These are phyloP conservation scores for Aureobasidium sp. DNA, from an alignment of 2,329 filamentous ascomycete genomes.

Conservation along the genomic window DNA sequence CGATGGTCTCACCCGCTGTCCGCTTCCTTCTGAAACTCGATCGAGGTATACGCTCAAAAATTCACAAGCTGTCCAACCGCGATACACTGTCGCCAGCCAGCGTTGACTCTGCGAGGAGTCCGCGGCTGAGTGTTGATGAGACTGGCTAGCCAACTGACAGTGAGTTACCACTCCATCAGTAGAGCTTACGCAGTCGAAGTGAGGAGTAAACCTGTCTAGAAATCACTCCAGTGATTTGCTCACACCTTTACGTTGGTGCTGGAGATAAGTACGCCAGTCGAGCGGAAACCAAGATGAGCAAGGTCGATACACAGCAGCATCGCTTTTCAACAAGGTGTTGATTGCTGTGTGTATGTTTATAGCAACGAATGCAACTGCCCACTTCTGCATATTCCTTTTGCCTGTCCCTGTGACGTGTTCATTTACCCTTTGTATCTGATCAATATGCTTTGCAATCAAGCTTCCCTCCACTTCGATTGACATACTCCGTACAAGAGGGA, in stretches of 20 bases:
- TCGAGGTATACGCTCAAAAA: neutral
- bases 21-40: neutral
- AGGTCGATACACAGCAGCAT: neutral
- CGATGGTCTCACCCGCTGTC: neutral
- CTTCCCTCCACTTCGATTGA: too few species aligned
- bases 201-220: conserved; percentile 6
- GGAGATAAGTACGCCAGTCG: conserved; percentile 6
- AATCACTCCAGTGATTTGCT: conserved; percentile 5
- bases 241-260: conserved; percentile 9
- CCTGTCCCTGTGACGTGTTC: neutral
- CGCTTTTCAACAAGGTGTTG: neutral
- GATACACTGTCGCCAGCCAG: neutral
- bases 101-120: neutral
- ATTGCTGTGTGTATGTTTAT: neutral
- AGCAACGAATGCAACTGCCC: neutral
- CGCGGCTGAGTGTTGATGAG: conserved; percentile 2
- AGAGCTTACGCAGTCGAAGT: neutral
- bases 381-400: neutral
- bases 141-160: neutral
- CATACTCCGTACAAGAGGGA: neutral
- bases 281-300: conserved; percentile 10
- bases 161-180: neutral
- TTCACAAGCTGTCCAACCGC: neutral
- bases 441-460: neutral
- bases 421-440: neutral